These are phyloP conservation scores for Clonostachys rosea DNA, from an alignment of 2,329 filamentous ascomycete genomes.

Conservation along the genomic window DNA sequence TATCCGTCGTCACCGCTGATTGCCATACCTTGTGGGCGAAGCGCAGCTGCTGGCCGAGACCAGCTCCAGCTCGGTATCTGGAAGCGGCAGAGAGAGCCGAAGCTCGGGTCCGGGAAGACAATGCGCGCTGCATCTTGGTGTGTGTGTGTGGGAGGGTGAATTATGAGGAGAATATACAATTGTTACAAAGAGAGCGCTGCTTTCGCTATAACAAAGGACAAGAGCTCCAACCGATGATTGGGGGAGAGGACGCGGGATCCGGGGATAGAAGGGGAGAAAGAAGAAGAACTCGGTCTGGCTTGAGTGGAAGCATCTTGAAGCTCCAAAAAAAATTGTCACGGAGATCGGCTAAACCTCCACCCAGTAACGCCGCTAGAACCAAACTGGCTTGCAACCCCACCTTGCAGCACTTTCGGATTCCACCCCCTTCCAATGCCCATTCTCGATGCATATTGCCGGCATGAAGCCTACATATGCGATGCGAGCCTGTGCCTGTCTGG, in stretches of 20 bases:
- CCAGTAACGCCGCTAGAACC: constrained; percentile 8
- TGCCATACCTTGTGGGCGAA: constrained; percentile 89
- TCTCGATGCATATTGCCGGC: constrained; percentile 12
- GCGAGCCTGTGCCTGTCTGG: neutral
- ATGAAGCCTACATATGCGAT: neutral
- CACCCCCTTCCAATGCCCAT: constrained; percentile 27
- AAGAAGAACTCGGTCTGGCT: constrained; percentile 7
- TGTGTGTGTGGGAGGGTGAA: constrained; percentile 19
- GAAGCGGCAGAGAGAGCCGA: constrained; percentile 69
- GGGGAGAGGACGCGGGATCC: constrained; percentile 2
- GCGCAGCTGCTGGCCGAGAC: constrained; percentile 81
- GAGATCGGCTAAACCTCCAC: constrained; percentile 34
- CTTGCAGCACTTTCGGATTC: constrained; percentile 12
- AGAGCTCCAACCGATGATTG: constrained; percentile 5
- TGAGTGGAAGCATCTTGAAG: constrained; percentile 8
- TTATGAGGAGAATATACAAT: constrained; percentile 19
- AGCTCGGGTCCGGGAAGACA: constrained; percentile 75
- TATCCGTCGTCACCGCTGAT: neutral
- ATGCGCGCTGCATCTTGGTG: constrained; percentile 87
- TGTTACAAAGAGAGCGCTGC: constrained; percentile 13
- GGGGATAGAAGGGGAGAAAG: constrained; percentile 6
- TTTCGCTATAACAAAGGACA: constrained; percentile 13
- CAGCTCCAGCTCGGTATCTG: constrained; percentile 59
- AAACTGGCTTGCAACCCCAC: neutral
- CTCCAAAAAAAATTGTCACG: constrained; percentile 33